A percentile compares a stretch with the other conserved stretches of the same genome.
phyloP scores from a whole-genome alignment of 306 rosid genomes.

The Canavalia gladiata region DNA sequence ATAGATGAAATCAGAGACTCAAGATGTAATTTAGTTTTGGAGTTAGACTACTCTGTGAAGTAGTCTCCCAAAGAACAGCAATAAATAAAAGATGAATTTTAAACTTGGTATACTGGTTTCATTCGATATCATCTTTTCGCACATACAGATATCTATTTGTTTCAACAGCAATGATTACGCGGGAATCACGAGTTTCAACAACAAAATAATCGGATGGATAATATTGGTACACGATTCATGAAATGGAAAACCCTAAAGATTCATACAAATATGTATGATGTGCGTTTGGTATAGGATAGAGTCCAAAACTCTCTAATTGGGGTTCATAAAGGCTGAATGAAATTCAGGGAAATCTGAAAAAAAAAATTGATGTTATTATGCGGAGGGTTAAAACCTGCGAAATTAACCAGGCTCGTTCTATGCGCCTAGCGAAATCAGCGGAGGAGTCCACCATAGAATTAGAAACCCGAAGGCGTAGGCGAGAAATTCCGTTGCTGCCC shows the following conservation, averaged over 20 bases:
- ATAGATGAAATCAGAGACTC: slow-evolving; percentile 40
- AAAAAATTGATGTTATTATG: too few relatives aligned
- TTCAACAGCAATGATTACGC: not conserved
- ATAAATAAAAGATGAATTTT: slow-evolving; percentile 5
- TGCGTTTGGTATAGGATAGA: not conserved
- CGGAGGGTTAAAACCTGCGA: slow-evolving; percentile 64
- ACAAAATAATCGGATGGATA: too few relatives aligned
- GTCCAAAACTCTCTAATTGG: too few relatives aligned
- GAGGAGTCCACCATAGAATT: slow-evolving; percentile 82
- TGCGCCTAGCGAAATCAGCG: slow-evolving; percentile 76
- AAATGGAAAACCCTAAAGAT: slow-evolving; percentile 3
- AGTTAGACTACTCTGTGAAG: slow-evolving; percentile 1
- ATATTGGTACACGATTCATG: too few relatives aligned
- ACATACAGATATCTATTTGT: not conserved
- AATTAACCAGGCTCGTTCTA: slow-evolving; percentile 90
- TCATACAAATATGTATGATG: not conserved
- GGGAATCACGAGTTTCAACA: too few relatives aligned
- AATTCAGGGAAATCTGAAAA: too few relatives aligned
- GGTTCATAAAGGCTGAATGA: too few relatives aligned
- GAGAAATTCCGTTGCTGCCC: slow-evolving; percentile 45
- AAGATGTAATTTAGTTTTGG: not conserved
- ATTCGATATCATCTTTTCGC: not conserved
- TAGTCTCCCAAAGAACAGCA: not conserved
- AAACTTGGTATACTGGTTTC: not conserved
- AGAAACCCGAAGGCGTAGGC: slow-evolving; percentile 75